Evolutionary conservation across 2,329 filamentous ascomycete genomes (phyloP), one percentile per base, ranked within the genome.

Genomic region (Metarhizium sp.): DNA sequence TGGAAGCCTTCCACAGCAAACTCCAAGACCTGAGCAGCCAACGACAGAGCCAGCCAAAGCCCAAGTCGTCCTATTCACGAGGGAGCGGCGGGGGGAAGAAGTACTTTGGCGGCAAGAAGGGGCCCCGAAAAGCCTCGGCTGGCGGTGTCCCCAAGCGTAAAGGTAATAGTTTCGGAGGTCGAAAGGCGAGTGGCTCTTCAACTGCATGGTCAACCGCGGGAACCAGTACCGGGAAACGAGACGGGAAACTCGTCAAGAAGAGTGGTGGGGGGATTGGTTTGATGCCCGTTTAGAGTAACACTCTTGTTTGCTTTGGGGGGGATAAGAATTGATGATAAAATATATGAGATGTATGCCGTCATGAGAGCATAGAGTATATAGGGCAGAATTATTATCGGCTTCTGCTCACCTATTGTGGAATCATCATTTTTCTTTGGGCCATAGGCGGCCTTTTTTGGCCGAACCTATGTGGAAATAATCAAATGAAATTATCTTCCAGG

Each of bases 211-310:
- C 63, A 16, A 59, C 58, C 4, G n/a, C 48, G 8, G 32, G 55
- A 11, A 59, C 63, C 38, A 47, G 58, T 29, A 54, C 60, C 18
- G 51, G 60, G 36, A 67, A 63, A 62, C 59, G 60, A 55, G 62
- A 67, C 25, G 61, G 62, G 8, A 70, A 65, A 59, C 59, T 66
- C 18, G 62, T 64, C 11, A 68, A 64, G 59, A 75, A 69, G 60
- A 64, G 65, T 20, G 63, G 64, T 2, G 64, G 68, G 5, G 64
- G 64, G 14, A 74, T 75, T 52, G 70, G 67, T 16, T 48, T 71
- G 50, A 74, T 74, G 71, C 71, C 72, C 14, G 49, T 70, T 50
- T 73, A 60, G 67, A 36, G 25, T 13, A 34, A 47, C 16, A 2
- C 14, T 30, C 8, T 30, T 36, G 18, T 36, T 18, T 53, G 30